These are phyloP conservation scores for Leccinum pachyderme DNA, from an alignment of 1,284 basidiomycete genomes.

Conservation along the genomic window DNA sequence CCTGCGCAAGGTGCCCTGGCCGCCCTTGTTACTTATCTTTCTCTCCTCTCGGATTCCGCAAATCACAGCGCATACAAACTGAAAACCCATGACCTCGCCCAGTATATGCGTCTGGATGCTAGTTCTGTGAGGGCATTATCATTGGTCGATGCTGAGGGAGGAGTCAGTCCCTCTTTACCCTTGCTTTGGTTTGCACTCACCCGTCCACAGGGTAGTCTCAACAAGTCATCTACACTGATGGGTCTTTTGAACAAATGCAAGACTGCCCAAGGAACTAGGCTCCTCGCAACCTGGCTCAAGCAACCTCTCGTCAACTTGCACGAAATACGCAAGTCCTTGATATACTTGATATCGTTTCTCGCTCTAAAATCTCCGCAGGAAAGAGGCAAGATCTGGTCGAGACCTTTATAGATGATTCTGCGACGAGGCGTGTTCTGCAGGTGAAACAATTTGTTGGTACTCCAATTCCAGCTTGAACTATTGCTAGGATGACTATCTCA, in stretches of 20 bases:
- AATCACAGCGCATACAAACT: constrained; percentile 85
- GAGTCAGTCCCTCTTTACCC: constrained; percentile 35
- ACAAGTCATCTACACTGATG: constrained; percentile 84
- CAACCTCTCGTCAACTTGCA: constrained; percentile 95
- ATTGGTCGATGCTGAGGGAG: constrained; percentile 73
- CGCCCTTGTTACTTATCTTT: constrained; percentile 83
- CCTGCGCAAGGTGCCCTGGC: constrained; percentile 57
- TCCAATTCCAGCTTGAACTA: neutral
- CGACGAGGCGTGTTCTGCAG: constrained; percentile 71
- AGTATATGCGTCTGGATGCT: constrained; percentile 95
- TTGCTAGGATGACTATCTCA: constrained; percentile 78
- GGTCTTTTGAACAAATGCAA: constrained; percentile 95
- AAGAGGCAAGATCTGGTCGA: constrained; percentile 88
- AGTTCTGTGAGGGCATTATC: constrained; percentile 92
- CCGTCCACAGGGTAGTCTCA: constrained; percentile 42
- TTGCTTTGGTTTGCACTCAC: constrained; percentile 19
- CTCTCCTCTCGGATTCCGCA: constrained; percentile 76
- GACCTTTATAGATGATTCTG: constrained; percentile 79
- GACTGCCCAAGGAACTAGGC: constrained; percentile 91
- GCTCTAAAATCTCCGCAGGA: constrained; percentile 40
- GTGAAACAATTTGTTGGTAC: constrained; percentile 36
- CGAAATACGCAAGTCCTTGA: constrained; percentile 72
- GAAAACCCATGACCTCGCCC: constrained; percentile 86
- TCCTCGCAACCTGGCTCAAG: constrained; percentile 93
- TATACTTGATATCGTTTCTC: neutral